Evolutionary conservation across 2,329 filamentous ascomycete species (phyloP), one percentile per base, ranked within the genome.

Genomic region (Talaromyces sp.): DNA sequence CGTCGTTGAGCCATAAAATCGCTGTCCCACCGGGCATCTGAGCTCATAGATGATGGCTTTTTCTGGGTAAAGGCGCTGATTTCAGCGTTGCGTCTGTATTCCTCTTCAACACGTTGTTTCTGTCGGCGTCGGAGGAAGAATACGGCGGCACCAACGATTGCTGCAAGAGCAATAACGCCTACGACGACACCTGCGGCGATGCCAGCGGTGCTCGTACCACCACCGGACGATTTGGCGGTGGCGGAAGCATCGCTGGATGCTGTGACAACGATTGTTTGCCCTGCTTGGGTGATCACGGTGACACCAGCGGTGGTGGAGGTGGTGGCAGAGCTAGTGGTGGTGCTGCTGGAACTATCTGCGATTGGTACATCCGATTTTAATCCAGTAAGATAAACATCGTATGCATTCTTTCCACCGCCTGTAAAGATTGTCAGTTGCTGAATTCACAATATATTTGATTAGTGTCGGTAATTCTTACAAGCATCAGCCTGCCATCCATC

Each of bases 101-200:
- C 92, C 69, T 95, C 90, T 75, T 96, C 91, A 3, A 93, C 87
- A 72, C 90, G 87, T 67, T 86, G 85, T 77, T 93, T 91, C 72
- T 89, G 88, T 80, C 87, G 89, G 68, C 89, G 88, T 62, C 92
- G 90, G 70, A 95, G 79, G 73, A 86, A 90, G 75, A 96, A 88
- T 78, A 92, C 89, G 5, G 84, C 79, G 61, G 86, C 93, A 52
- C 88, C 92, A 13, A 86, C 81, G 19, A 91, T 83, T 14, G 84
- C 90, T 62, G 82, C 85, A 4, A 93, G 73, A 1, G 81, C 90
- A 2, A 96, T 81, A 1, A 97, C 87, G 66, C 91, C 93, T 9
- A 95, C 90, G 2, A 97, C 93, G 1, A 92, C 91, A 66, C 94
- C 94, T 10, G 89, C 94, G 19, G 90, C 93, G 70, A 98, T 93